Evolutionary conservation across 192 early-diverging fungal species (phyloP), one percentile per base, ranked within the genome.

Genomic region (Allomyces arbusculus): DNA sequence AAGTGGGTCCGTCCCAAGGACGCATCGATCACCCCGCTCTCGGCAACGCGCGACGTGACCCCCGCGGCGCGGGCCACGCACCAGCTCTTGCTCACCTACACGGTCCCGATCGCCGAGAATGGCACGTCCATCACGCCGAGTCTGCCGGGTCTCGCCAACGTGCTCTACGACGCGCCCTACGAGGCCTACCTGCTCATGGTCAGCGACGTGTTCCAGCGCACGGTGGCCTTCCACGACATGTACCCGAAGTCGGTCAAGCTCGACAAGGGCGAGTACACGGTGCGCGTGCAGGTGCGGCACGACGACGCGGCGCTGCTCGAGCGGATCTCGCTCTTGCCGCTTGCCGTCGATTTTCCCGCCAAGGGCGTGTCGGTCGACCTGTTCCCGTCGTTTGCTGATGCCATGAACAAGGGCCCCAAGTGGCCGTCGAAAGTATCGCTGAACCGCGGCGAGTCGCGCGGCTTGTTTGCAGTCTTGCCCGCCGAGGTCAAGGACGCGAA

Each of bases 161-260:
- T 58, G 50, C 50, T 58, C 16, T 58, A 79, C 64, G 69, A 82
- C 43, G 72, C 80, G 61, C 73, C 96, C 28, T 98, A 98, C 74
- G 95, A 92, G 66, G 79, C 74, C 64, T 87, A 44, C 44, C 28
- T 61, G 33, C 70, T 62, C 69, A 73, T 58, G 66, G 79, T 97
- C 4, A 92, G 82, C 70, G 91, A 97, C 71, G 76, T 74, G 14
- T 86, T 90, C 78, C 87, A 91, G 78, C 80, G 84, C 64, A 72
- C 86, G 10, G 63, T 91, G 22, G 80, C 76, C 0, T 81, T 77
- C 24, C 75, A 86, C 63, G 89, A 89, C 75, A 79, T 87, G 24
- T 94, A 91, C 72, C 69, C 87, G 23, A 85, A 84, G 63, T 68
- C 68, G 1, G 67, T 89, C 23, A 86, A 86, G 45, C 69, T 98